phyloP scores from a whole-genome alignment of 2,329 filamentous ascomycete genomes.

The Aspergillus jensenii region DNA sequence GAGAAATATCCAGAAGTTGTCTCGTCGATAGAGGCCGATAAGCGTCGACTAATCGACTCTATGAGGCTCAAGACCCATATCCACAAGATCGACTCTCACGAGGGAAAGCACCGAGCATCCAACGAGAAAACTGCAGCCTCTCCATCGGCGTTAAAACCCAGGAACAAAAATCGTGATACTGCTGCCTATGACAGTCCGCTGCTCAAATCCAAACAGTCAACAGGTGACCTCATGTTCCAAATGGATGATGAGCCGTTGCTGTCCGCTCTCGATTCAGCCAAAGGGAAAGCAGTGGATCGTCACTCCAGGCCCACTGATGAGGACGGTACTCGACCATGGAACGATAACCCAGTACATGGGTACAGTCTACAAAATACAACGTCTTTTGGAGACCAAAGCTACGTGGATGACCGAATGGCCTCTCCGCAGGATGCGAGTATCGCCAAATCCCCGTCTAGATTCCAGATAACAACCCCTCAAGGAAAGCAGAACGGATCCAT shows the following conservation, averaged over 20 bases:
- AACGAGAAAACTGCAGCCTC: slow-evolving; percentile 63
- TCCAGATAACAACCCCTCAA: slow-evolving; percentile 19
- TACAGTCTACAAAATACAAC: slow-evolving; percentile 27
- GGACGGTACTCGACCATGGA: slow-evolving; percentile 19
- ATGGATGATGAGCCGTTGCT: slow-evolving; percentile 76
- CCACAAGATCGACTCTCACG: slow-evolving; percentile 66
- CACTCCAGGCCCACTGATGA: slow-evolving; percentile 17
- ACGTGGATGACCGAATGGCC: slow-evolving; percentile 31
- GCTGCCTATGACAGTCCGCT: slow-evolving; percentile 61
- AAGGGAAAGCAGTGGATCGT: slow-evolving; percentile 32
- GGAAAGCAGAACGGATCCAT: slow-evolving; percentile 26
- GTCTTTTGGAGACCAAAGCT: slow-evolving; percentile 27
- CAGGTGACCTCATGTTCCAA: slow-evolving; percentile 80
- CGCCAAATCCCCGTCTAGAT: slow-evolving; percentile 26
- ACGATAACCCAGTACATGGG: slow-evolving; percentile 26
- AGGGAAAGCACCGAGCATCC: slow-evolving; percentile 60
- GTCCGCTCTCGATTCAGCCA: slow-evolving; percentile 25
- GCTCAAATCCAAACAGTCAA: slow-evolving; percentile 67
- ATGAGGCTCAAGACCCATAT: slow-evolving; percentile 68
- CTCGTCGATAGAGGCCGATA: slow-evolving; percentile 40
- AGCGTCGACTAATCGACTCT: slow-evolving; percentile 69
- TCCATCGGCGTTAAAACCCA: slow-evolving; percentile 44
- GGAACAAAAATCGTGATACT: slow-evolving; percentile 43
- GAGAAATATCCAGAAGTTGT: slow-evolving; percentile 48
- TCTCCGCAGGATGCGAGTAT: slow-evolving; percentile 20